These are phyloP conservation scores for Xerocomellus chrysenteron DNA, from an alignment of 768 basidiomycete species.

Conservation along the genomic window DNA sequence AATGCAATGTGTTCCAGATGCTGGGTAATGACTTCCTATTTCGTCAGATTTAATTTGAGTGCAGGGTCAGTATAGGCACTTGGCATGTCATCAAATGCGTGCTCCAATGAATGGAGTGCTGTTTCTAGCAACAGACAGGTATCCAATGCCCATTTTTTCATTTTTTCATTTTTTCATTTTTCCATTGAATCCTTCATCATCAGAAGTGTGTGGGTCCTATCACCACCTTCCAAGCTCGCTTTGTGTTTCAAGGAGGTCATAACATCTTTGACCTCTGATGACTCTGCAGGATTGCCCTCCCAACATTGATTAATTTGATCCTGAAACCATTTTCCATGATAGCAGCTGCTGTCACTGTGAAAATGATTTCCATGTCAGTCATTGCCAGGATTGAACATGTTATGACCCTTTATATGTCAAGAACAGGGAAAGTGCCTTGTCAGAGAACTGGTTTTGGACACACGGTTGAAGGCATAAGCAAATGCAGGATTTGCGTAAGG, in stretches of 20 bases:
- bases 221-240: not conserved
- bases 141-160: not conserved
- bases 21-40: not conserved
- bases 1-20: not conserved
- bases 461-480: too few relatives aligned
- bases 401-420: not conserved
- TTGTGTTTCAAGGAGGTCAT: not conserved
- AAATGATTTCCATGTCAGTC: not conserved
- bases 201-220: not conserved
- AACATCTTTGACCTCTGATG: not conserved
- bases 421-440: not conserved
- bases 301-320: not conserved
- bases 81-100: not conserved
- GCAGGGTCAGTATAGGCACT: not conserved
- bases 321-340: not conserved
- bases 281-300: not conserved
- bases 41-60: not conserved
- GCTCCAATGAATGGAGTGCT: not conserved
- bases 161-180: too few relatives aligned
- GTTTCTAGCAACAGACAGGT: not conserved
- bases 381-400: too few relatives aligned
- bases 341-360: not conserved
- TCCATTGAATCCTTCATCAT: not conserved
- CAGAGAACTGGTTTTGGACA: not conserved
- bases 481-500: too few relatives aligned